Evolutionary conservation across 2,329 filamentous ascomycete genomes (phyloP), one percentile per base, ranked within the genome.

Genomic region (Hymenoscyphus linearis): DNA sequence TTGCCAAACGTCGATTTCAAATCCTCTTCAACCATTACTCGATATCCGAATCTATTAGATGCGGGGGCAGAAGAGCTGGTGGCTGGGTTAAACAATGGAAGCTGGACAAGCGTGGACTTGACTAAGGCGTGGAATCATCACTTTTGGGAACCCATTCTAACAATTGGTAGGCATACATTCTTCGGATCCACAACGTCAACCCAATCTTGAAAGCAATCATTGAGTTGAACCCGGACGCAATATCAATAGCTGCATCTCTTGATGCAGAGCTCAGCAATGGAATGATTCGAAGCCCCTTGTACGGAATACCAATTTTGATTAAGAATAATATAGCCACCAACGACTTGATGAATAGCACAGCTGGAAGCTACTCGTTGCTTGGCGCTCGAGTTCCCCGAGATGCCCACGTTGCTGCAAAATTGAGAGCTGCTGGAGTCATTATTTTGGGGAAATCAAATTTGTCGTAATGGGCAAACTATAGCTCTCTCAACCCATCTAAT

Each of bases 291-390:
- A 68, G 70, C 22, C 47, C 81, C 5, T 72, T 85, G 0, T 82
- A 86, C 70, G 84, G 84, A 1, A 76, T 86, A 3, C 84, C 84
- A 0, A 80, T 86, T 52, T 72, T 86, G 14, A 79, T 86, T 73
- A 86, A 86, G 71, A 81, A 85, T 70, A 84, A 84, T 67, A 85
- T 86, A 60, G 83, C 80, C 16, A 86, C 83, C 1, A 71, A 73
- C 2, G 83, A 85, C 67, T 67, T 77, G 64, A 84, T 85, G 81
- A 80, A 83, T 67, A 85, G 67, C 18, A 71, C 70, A 27, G 66
- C 65, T 37, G 70, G 70, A 2, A 70, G 67, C 3, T 68, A 62
- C 31, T 57, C 66, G 6, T 60, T 72, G 2, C 55, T 68, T 4
- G 67, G 66, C 9, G 65, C 67, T 14, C 67, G 27, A 12, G 65